These are phyloP conservation scores for Colletotrichum eleusines DNA, from an alignment of 2,329 filamentous ascomycete species.

Conservation along the genomic window DNA sequence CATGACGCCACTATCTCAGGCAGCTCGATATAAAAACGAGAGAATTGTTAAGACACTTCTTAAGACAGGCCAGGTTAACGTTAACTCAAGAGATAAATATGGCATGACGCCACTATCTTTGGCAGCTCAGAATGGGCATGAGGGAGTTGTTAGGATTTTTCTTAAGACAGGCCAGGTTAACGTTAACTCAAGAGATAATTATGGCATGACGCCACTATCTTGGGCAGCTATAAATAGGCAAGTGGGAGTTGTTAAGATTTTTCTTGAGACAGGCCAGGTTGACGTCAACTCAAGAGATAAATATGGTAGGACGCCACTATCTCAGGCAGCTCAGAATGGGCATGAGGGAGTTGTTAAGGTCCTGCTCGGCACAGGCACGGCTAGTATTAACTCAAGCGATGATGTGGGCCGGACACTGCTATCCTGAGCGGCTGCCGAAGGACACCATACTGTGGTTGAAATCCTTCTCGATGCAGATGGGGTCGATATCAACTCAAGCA, in stretches of 20 bases:
- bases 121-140: too few relatives aligned
- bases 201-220: not conserved
- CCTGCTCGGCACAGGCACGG: too few relatives aligned
- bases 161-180: not conserved
- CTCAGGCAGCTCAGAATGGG: too few relatives aligned
- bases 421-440: not conserved
- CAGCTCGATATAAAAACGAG: not conserved
- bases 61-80: not conserved
- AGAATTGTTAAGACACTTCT: not conserved
- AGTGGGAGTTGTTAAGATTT: not conserved
- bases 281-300: not conserved
- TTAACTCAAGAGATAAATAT: not conserved
- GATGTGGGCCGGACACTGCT: too few relatives aligned
- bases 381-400: too few relatives aligned
- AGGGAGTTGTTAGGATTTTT: not conserved
- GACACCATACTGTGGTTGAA: too few relatives aligned
- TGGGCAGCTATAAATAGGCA: fast-evolving
- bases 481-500: not conserved
- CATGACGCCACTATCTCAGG: not conserved
- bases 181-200: not conserved
- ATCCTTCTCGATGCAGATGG: not conserved
- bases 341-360: too few relatives aligned
- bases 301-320: not conserved
- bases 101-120: not conserved
- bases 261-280: not conserved